A percentile compares a stretch with the other conserved stretches of the same genome.
Evolutionary conservation across 352 stramenopile species (phyloP).

Genomic region (Globisporangium echinulatum): DNA sequence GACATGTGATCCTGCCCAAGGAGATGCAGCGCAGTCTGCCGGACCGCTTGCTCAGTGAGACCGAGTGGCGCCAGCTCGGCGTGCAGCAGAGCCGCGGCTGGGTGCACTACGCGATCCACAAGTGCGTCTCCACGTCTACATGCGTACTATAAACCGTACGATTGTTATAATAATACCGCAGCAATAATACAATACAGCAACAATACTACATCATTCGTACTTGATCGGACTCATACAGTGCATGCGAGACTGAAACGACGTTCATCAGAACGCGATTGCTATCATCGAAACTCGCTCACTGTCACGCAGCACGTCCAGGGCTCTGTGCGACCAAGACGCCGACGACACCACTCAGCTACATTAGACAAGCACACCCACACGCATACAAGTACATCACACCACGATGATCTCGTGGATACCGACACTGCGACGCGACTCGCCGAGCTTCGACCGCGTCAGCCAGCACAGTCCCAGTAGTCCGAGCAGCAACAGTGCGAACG

Average conservation of each 20-base stretch:
- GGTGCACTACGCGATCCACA: slow-evolving; percentile 99
- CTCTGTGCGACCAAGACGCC: too few species aligned
- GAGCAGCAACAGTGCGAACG: not conserved
- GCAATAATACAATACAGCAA: too few species aligned
- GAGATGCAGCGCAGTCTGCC: slow-evolving; percentile 95
- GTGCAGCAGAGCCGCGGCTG: slow-evolving; percentile 98
- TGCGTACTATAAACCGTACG: too few species aligned
- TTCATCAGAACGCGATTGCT: too few species aligned
- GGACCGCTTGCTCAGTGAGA: slow-evolving; percentile 94
- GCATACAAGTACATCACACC: not conserved
- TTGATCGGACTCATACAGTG: too few species aligned
- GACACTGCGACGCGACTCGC: slow-evolving; percentile 2
- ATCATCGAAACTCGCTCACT: too few species aligned
- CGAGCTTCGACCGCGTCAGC: not conserved
- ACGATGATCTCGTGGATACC: slow-evolving; percentile 6
- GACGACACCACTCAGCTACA: too few species aligned
- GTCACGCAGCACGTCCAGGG: too few species aligned
- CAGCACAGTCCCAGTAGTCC: slow-evolving; percentile 2
- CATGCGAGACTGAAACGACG: too few species aligned
- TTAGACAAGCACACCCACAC: too few species aligned
- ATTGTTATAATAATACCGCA: too few species aligned
- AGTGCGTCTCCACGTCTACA: slow-evolving; percentile 45
- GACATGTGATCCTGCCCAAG: slow-evolving; percentile 97
- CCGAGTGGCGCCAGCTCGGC: slow-evolving; percentile 96
- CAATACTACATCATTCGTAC: too few species aligned